Base-by-base conservation (phyloP, 2,329 filamentous ascomycete species). In the Coniochaeta sp. region DNA sequence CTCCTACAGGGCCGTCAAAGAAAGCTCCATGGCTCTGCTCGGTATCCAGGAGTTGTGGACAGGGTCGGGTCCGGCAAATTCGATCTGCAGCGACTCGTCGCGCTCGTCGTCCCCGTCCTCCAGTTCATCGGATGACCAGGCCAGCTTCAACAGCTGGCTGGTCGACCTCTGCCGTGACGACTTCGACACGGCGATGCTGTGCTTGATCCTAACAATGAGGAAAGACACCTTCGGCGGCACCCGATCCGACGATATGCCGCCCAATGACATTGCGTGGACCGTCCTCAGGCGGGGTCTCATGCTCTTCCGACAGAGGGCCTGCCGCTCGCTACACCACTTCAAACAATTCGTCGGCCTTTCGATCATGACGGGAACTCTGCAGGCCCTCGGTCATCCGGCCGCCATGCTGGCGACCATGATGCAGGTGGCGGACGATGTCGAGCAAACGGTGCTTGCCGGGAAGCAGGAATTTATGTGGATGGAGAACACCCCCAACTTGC, bases 111-210 rank as follows among this genome's bases (percentile, higher is more conserved):
- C 40, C n/a, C 50, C 32, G 38, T 33, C 16, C 61, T 26, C 49
- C 13, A 26, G 18, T 16, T 40, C 30, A 12, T 20, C 31, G 3
- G 30, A 47, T 46, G 26, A 53, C 53, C 16, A 4, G n/a, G 45
- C 24, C 3, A 16, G 45, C 24, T 31, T 28, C 28, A 31, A 28
- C 16, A 31, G 32, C 28, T 63, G 60, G 56, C 55, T 64, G 3
- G 40, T 60, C 6, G 55, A 63, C 35, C 48, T 64, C 4, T 60
- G 58, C 51, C 58, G 59, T 32, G 61, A 60, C 46, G 56, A 60
- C 52, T 62, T 63, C 46, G 55, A 51, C 10, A 54, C 55, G 1
- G 60, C 60, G 1, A 52, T 62, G 40, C 45, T 59, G 12, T 57
- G 60, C 51, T 48, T 57, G 35, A 49, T 57, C 4, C 48, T 61